Conservation (phyloP, 306 rosid species). For the Inga oerstediana region DNA sequence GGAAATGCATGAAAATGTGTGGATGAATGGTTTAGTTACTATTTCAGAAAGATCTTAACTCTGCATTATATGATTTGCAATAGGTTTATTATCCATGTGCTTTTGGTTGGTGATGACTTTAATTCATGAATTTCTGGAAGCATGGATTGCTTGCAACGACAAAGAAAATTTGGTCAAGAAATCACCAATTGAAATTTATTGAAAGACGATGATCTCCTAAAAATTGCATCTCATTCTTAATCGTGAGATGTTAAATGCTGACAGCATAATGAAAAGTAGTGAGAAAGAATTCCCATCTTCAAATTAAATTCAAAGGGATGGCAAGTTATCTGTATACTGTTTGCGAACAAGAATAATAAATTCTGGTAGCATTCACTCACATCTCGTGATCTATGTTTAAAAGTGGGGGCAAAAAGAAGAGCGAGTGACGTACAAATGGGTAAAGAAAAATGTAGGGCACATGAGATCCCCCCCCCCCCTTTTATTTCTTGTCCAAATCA, state of each 20-base stretch:
- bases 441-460: background rate
- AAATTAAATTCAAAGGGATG: background rate
- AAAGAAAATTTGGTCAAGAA: background rate
- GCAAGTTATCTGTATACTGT: background rate
- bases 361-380: background rate
- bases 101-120: background rate
- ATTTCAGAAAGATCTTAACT: background rate
- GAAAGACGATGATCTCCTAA: background rate
- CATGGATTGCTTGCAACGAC: background rate
- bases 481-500: constrained; percentile 10
- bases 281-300: background rate
- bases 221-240: background rate
- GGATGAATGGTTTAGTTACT: background rate
- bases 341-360: background rate
- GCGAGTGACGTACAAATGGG: background rate
- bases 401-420: background rate
- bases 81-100: background rate
- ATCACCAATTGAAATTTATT: background rate
- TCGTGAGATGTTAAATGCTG: background rate
- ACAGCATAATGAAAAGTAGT: background rate
- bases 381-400: constrained; percentile 6
- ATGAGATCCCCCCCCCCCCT: background rate
- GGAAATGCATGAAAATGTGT: background rate
- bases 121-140: background rate
- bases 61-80: background rate